Evolutionary conservation across 257 asterid genomes (phyloP).

Genomic region (Capsicum pubescens): DNA sequence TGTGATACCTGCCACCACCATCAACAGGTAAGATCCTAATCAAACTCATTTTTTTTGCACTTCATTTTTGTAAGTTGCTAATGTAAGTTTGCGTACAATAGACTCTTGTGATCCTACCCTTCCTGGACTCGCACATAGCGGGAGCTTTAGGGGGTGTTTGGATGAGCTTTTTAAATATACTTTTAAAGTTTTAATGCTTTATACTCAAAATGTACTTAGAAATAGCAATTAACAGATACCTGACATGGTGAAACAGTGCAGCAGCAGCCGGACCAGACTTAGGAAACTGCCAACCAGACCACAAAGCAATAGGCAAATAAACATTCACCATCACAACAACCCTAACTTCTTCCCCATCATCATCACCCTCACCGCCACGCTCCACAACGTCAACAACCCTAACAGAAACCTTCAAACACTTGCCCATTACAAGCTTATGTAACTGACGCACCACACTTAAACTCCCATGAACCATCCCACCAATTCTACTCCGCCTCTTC

Average conservation of each 20-base stretch:
- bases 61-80: no score
- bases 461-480: slow-evolving; percentile 84
- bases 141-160: no score
- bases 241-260: slow-evolving; percentile 76
- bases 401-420: slow-evolving; percentile 64
- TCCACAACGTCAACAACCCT: slow-evolving; percentile 47
- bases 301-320: slow-evolving; percentile 70
- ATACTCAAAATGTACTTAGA: not conserved
- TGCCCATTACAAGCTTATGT: slow-evolving; percentile 52
- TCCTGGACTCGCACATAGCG: no score
- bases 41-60: no score
- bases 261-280: slow-evolving; percentile 51
- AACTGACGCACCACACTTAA: slow-evolving; percentile 60
- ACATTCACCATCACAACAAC: slow-evolving; percentile 79
- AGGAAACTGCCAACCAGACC: slow-evolving; percentile 98
- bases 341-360: slow-evolving; percentile 47
- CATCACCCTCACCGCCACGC: slow-evolving; percentile 34
- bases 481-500: slow-evolving; percentile 65
- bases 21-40: no score
- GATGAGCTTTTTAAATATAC: no score
- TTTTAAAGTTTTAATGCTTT: not conserved
- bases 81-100: no score
- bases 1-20: no score
- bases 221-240: slow-evolving; percentile 42
- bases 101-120: no score